These are phyloP conservation scores for Rhodotorula toruloides DNA, from an alignment of 768 basidiomycete genomes.

Conservation along the genomic window DNA sequence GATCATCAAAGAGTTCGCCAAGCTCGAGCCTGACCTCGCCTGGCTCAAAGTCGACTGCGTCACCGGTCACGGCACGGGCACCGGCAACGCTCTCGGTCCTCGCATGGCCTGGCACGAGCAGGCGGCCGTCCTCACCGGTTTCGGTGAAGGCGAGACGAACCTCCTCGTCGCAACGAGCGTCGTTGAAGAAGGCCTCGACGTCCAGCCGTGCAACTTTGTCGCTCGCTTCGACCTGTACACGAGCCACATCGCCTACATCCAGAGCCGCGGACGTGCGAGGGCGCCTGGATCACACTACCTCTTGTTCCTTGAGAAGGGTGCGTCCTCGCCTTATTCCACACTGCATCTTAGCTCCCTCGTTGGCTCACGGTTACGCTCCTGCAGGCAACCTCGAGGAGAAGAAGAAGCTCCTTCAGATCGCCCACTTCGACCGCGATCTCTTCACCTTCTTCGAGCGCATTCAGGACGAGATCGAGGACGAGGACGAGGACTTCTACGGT, in stretches of 20 bases:
- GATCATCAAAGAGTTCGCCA: conserved; percentile 6
- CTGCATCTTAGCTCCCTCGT: neutral
- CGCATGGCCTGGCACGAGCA: conserved; percentile 22
- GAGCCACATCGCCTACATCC: conserved; percentile 9
- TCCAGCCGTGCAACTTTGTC: conserved; percentile 25
- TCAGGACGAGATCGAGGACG: conserved; percentile 38
- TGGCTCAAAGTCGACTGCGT: conserved; percentile 23
- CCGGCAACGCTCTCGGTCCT: neutral
- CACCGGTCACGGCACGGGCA: conserved; percentile 10
- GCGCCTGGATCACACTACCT: conserved; percentile 7
- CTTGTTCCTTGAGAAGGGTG: conserved; percentile 10
- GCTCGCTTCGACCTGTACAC: conserved; percentile 11
- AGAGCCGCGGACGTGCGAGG: conserved; percentile 9
- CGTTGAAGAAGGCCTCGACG: conserved; percentile 22
- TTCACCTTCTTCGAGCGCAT: conserved; percentile 24
- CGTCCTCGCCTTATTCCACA: neutral
- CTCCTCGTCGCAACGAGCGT: conserved; percentile 17
- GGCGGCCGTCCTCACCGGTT: neutral
- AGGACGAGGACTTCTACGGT: conserved; percentile 10
- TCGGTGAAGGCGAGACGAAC: conserved; percentile 9
- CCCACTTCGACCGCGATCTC: neutral
- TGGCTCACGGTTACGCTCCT: no score
- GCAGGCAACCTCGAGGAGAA: conserved; percentile 4
- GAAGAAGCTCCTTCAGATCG: conserved; percentile 9
- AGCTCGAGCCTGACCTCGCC: neutral